Percentiles rank a stretch among this genome's conserved stretches.
Evolutionary conservation across 2,329 filamentous ascomycete genomes (phyloP).

Genomic region (Colletotrichum somersetense): DNA sequence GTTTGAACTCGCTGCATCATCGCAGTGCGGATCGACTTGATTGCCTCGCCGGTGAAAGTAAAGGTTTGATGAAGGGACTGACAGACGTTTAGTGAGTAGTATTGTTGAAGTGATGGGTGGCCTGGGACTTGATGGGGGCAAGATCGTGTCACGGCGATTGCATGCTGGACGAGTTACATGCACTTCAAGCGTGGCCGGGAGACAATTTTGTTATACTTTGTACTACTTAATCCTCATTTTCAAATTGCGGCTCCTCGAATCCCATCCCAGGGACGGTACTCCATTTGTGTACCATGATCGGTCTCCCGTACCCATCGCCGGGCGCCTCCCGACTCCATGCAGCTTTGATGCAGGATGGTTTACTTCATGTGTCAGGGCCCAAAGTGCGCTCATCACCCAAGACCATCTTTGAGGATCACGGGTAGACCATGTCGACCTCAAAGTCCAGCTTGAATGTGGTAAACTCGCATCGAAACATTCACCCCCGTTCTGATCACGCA

Average conservation of each 20-base stretch:
- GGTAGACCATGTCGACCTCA: neutral
- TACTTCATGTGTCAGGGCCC: neutral
- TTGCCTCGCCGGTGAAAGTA: neutral
- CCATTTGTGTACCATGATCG: neutral
- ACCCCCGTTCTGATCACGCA: no score
- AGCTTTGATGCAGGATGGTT: neutral
- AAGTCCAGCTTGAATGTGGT: neutral
- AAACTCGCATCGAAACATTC: no score
- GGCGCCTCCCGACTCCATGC: conserved; percentile 10
- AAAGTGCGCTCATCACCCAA: neutral
- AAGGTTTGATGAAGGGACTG: neutral
- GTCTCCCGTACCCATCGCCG: conserved; percentile 24
- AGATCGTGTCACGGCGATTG: conserved; percentile 1
- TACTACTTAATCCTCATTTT: conserved; percentile 10
- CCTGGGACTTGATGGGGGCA: no score
- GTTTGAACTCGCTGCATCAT: no score
- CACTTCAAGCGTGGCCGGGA: conserved; percentile 12
- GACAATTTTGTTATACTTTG: conserved; percentile 12
- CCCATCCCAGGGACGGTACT: neutral
- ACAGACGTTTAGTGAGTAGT: neutral
- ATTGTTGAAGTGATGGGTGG: neutral
- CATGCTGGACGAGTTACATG: neutral
- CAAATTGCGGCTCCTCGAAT: neutral
- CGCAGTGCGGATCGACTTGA: neutral
- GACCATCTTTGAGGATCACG: no score